These are phyloP conservation scores for Colletotrichum navitas DNA, from an alignment of 2,329 filamentous ascomycete species.

Conservation along the genomic window DNA sequence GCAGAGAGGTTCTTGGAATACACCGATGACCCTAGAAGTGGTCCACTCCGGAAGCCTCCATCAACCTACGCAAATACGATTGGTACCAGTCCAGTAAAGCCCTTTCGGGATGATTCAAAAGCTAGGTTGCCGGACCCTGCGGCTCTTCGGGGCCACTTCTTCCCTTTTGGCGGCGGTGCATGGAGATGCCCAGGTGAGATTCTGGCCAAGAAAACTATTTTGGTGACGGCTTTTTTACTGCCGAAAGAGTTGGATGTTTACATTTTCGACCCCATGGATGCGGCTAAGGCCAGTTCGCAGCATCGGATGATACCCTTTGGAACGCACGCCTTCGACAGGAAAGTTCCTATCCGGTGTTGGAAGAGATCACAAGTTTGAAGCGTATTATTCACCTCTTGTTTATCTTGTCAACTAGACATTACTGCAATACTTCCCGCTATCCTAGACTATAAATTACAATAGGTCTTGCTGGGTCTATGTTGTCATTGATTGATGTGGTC, in stretches of 20 bases:
- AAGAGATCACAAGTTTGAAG: background rate
- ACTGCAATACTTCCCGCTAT: background rate
- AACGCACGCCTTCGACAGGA: constrained; percentile 24
- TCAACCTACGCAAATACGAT: background rate
- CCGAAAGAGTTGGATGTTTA: constrained; percentile 22
- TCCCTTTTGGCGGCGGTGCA: constrained; percentile 32
- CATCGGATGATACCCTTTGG: constrained; percentile 34
- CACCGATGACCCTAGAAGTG: constrained; percentile 40
- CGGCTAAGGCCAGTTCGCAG: background rate
- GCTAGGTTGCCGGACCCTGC: constrained; percentile 10
- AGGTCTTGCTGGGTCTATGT: background rate
- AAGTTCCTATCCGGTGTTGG: background rate
- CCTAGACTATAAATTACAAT: background rate
- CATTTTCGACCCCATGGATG: background rate
- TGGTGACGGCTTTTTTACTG: constrained; percentile 5
- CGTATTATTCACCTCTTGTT: background rate
- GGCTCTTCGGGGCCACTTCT: constrained; percentile 27
- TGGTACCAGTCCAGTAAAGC: background rate
- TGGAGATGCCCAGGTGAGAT: constrained; percentile 38
- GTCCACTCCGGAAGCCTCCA: constrained; percentile 21
- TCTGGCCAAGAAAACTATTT: constrained; percentile 27
- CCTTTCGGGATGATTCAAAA: constrained; percentile 3
- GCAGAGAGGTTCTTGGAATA: constrained; percentile 43
- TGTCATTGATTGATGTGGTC: no score
- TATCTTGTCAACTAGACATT: background rate